Evolutionary conservation across 495 filamentous ascomycete genomes (phyloP).

Genomic region (Ascodesmis nigricans): DNA sequence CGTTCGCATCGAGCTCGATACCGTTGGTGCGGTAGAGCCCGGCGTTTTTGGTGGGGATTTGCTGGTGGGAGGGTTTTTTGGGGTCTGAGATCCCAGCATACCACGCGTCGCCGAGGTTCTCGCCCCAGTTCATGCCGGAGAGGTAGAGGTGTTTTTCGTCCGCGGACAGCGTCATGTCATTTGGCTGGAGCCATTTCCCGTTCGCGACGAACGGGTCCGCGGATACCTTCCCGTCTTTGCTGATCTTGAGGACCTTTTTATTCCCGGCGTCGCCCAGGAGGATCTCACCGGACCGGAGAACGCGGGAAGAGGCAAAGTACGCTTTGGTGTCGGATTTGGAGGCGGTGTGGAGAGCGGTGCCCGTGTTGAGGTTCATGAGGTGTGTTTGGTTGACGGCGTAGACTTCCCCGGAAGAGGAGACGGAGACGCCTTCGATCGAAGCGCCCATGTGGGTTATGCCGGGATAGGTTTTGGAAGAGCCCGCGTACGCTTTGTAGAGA

Average conservation of each 20-base stretch:
- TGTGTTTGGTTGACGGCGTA: slow-evolving; percentile 10
- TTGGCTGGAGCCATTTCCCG: slow-evolving; percentile 9
- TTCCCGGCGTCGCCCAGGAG: slow-evolving; percentile 7
- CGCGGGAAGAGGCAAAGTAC: slow-evolving; percentile 7
- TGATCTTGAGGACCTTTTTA: slow-evolving; percentile 2
- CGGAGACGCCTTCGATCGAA: slow-evolving; percentile 7
- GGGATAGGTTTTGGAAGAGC: slow-evolving; percentile 1
- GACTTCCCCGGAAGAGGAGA: slow-evolving; percentile 5
- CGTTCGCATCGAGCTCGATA: slow-evolving; percentile 9
- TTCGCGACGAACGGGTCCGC: slow-evolving; percentile 3
- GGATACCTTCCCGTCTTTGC: neutral
- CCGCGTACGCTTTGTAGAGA: neutral
- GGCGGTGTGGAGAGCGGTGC: neutral
- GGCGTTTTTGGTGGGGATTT: slow-evolving; percentile 3
- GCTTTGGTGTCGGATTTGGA: neutral
- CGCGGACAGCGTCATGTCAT: slow-evolving; percentile 6
- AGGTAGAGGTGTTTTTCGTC: slow-evolving; percentile 8
- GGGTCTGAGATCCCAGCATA: slow-evolving; percentile 1
- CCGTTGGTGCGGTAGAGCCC: slow-evolving; percentile 8
- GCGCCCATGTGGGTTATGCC: neutral
- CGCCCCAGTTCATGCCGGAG: slow-evolving; percentile 9
- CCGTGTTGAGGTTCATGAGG: slow-evolving; percentile 6
- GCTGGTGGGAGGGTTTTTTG: neutral
- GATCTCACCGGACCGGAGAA: slow-evolving; percentile 1
- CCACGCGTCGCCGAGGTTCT: slow-evolving; percentile 6